Conservation (phyloP, 2,329 filamentous ascomycete species). For the Aspergillus sojae region DNA sequence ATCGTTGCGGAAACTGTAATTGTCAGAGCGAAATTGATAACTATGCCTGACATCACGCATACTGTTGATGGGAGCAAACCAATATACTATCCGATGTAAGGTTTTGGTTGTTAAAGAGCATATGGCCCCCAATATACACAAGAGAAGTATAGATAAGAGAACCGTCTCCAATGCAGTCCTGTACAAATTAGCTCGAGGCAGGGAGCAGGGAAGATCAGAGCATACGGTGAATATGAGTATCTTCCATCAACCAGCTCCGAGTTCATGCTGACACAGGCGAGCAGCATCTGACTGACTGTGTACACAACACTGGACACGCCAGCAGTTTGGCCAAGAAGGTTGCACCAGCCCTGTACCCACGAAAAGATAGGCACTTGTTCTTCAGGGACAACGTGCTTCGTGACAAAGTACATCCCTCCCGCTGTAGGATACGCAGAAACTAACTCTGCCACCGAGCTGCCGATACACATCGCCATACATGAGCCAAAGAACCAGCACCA, state of each 20-base stretch:
- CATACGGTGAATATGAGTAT: conserved; percentile 62
- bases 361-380: conserved; percentile 65
- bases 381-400: conserved; percentile 64
- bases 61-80: conserved; percentile 70
- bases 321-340: conserved; percentile 65
- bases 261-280: conserved; percentile 65
- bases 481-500: conserved; percentile 69
- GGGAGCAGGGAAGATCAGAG: background rate
- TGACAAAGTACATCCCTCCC: conserved; percentile 70
- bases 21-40: background rate
- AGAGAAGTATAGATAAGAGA: conserved; percentile 57
- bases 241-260: conserved; percentile 53
- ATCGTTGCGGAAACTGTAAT: conserved; percentile 59
- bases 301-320: conserved; percentile 66
- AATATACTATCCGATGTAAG: conserved; percentile 62
- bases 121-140: conserved; percentile 60
- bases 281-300: conserved; percentile 65
- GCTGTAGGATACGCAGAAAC: conserved; percentile 69
- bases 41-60: conserved; percentile 18
- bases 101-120: conserved; percentile 64
- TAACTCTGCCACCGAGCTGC: conserved; percentile 66
- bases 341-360: conserved; percentile 70
- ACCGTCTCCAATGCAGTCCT: conserved; percentile 63
- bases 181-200: conserved; percentile 15
- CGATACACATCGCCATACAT: conserved; percentile 66